Base-by-base conservation (phyloP, 2,329 filamentous ascomycete species). In the Ascochyta koolunga region DNA sequence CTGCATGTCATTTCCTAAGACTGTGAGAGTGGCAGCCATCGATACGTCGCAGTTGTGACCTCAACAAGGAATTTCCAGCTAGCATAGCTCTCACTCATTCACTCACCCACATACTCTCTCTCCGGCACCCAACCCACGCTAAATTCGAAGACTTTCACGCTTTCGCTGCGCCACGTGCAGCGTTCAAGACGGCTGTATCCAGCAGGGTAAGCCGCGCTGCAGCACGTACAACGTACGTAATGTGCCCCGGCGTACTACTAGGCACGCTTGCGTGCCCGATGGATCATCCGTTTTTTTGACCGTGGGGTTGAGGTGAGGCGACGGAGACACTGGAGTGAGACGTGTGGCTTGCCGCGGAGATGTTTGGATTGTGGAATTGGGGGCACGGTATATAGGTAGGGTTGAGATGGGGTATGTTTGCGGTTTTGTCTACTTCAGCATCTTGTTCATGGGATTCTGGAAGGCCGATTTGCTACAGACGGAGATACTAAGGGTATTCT, bases 201-300 rank as follows among this genome's bases (percentile, higher is more conserved):
- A n/a, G n/a, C n/a, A n/a, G n/a, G n/a, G n/a, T n/a, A n/a, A 49
- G 50, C 50, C 39, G 33, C 38, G 16, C 29, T 49, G 25, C 25
- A 11, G 40, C 45, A 41, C 41, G 45, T 54, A 35, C 18, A 22
- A 29, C 5, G 42, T 56, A 56, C 53, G 53, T 56, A 56, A 56
- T 47, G 4, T 31, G 29, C 19, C 21, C 37, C 24, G n/a, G 52
- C 18, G 39, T 38, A 46, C 19, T 18, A 50, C 24, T 24, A 55
- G 46, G 48, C 32, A 47, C 37, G 39, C 49, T 49, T 41, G 35
- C 39, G 48, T 44, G 33, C 32, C 16, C 39, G 46, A 46, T 46
- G 46, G 36, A 35, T 55, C 46, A 46, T 50, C 41, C 38, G 29
- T 22, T 31, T 44, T 41, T 39, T 36, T n/a, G 45, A 40, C 45